Conservation (phyloP, 2,329 filamentous ascomycete species). For the Talaromyces sp. region DNA sequence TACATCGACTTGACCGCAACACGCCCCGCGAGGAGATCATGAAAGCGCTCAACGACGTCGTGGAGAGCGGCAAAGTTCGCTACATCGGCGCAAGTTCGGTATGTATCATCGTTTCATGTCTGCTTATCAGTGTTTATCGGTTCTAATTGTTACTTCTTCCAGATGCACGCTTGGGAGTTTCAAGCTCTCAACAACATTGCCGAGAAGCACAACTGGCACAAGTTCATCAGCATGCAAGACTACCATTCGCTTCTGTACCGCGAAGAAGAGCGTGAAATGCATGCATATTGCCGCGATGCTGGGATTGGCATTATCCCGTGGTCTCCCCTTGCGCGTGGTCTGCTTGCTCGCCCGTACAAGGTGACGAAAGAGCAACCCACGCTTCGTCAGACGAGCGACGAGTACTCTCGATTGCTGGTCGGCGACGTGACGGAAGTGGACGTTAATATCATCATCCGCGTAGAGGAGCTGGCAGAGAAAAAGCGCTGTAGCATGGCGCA, state of each 20-base stretch:
- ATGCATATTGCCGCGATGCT: constrained; percentile 42
- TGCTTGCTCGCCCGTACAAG: constrained; percentile 18
- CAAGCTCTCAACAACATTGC: constrained; percentile 25
- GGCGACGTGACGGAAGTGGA: background rate
- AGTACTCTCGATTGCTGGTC: background rate
- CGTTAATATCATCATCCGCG: constrained; percentile 39
- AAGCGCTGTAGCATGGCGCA: constrained; percentile 33
- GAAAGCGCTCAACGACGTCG: constrained; percentile 44
- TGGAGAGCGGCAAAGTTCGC: constrained; percentile 36
- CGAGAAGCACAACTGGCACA: constrained; percentile 50
- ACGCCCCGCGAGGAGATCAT: constrained; percentile 52
- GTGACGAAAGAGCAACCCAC: background rate
- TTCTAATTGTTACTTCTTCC: background rate
- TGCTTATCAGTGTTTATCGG: background rate
- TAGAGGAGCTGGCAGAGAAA: constrained; percentile 41
- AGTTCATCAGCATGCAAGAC: constrained; percentile 41
- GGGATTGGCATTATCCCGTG: constrained; percentile 43
- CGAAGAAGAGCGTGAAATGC: constrained; percentile 57
- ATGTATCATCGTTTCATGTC: background rate
- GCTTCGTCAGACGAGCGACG: background rate
- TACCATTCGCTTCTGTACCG: constrained; percentile 55
- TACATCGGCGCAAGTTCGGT: constrained; percentile 31
- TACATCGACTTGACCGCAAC: constrained; percentile 47
- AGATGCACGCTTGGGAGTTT: constrained; percentile 7
- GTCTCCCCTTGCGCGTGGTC: constrained; percentile 19